Percentiles rank a stretch among this genome's conserved stretches.
Evolutionary conservation across 805 yeast species (phyloP).

Genomic region (Monosporozyma aquatica): DNA sequence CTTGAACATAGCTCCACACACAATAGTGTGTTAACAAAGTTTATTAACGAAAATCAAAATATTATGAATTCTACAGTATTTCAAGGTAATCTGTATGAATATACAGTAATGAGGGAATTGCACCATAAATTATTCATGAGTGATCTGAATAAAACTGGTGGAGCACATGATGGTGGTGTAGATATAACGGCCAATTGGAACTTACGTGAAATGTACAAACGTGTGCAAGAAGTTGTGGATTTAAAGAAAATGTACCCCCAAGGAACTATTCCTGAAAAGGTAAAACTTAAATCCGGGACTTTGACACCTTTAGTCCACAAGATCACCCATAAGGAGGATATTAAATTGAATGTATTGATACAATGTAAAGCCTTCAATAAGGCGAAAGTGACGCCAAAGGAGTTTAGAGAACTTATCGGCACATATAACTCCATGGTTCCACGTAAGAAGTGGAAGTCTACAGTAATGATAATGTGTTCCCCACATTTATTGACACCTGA

Average conservation of each 20-base stretch:
- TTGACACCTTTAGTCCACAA: constrained; percentile 18
- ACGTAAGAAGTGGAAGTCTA: constrained; percentile 12
- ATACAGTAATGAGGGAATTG: constrained; percentile 27
- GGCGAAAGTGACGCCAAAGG: constrained; percentile 25
- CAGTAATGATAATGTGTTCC: constrained; percentile 26
- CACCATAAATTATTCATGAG: constrained; percentile 20
- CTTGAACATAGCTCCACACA: background rate
- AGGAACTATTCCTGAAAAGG: constrained; percentile 12
- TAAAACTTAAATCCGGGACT: constrained; percentile 11
- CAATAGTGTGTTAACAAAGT: background rate
- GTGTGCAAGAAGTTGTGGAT: background rate
- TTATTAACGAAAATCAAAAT: constrained; percentile 14
- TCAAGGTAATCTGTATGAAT: constrained; percentile 29
- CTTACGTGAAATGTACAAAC: constrained; percentile 7
- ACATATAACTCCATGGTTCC: constrained; percentile 21
- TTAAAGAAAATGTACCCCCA: constrained; percentile 6
- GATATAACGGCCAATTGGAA: constrained; percentile 28
- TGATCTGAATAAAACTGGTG: constrained; percentile 22
- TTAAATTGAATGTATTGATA: constrained; percentile 16
- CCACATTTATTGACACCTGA: constrained; percentile 27
- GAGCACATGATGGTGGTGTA: constrained; percentile 29
- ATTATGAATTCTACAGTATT: constrained; percentile 26
- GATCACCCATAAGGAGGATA: constrained; percentile 4
- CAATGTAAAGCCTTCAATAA: constrained; percentile 28
- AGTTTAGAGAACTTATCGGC: constrained; percentile 28